A percentile compares a stretch with the other conserved stretches of the same genome.
These are phyloP conservation scores for Cadophora sp. DNA, from an alignment of 2,329 filamentous ascomycete species.

Conservation along the genomic window DNA sequence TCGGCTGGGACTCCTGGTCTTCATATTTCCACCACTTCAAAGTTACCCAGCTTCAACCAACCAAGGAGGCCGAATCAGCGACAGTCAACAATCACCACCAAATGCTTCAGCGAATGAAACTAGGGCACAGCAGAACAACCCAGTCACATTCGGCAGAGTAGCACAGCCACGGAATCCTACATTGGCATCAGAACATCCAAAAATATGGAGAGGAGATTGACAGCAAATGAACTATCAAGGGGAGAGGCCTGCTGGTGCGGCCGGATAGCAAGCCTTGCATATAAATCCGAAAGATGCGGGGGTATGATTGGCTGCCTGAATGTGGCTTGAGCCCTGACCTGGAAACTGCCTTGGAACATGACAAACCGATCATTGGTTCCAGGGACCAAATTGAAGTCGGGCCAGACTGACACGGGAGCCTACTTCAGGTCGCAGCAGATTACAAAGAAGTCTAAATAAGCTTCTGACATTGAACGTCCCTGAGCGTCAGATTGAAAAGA, in stretches of 20 bases:
- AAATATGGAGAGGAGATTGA: neutral
- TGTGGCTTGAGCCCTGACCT: constrained; percentile 18
- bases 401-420: neutral
- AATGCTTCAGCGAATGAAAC: no score
- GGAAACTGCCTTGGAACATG: constrained; percentile 7
- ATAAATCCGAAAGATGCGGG: constrained; percentile 22
- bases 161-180: neutral
- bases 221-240: constrained; percentile 1
- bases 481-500: neutral
- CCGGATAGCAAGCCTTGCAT: constrained; percentile 2
- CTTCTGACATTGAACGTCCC: neutral
- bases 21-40: neutral
- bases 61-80: neutral
- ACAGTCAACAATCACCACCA: neutral
- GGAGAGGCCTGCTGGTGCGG: constrained; percentile 1
- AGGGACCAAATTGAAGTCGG: neutral
- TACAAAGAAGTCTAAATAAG: neutral
- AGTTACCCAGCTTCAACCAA: neutral
- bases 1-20: no score
- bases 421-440: neutral
- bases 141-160: neutral
- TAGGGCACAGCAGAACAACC: no score
- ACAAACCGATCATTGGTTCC: neutral
- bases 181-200: neutral
- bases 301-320: constrained; percentile 20